Evolutionary conservation across 2,329 filamentous ascomycete genomes (phyloP).

Genomic region (Bipolaris zeicola): DNA sequence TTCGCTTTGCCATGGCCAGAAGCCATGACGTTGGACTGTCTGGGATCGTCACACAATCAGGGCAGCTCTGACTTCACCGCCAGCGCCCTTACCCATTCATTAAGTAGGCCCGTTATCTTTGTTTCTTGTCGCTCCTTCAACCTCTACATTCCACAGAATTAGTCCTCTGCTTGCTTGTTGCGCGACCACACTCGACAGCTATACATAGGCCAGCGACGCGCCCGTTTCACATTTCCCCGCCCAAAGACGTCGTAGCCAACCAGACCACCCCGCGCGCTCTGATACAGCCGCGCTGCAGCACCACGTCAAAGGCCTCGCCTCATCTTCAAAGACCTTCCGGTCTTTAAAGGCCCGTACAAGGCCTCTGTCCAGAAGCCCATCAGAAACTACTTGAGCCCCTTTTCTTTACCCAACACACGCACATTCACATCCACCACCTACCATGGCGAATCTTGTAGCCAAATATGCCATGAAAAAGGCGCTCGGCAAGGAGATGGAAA

Average conservation of each 20-base stretch:
- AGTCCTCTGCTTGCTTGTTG: conserved; percentile 15
- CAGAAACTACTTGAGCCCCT: neutral
- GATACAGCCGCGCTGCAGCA: conserved; percentile 33
- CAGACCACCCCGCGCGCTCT: conserved; percentile 28
- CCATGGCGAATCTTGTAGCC: conserved; percentile 54
- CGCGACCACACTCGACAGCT: conserved; percentile 35
- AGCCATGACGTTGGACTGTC: conserved; percentile 27
- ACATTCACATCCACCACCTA: conserved; percentile 14
- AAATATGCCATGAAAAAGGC: conserved; percentile 59
- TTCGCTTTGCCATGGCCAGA: neutral
- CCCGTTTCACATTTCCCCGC: conserved; percentile 46
- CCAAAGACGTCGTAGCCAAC: conserved; percentile 40
- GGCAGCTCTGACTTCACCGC: conserved; percentile 31
- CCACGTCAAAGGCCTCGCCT: conserved; percentile 18
- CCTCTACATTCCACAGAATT: conserved; percentile 9
- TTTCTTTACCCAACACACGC: conserved; percentile 4
- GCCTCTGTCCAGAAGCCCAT: conserved; percentile 4
- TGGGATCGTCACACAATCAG: conserved; percentile 30
- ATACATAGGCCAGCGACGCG: conserved; percentile 46
- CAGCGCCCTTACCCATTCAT: conserved; percentile 30
- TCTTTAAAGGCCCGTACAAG: conserved; percentile 4
- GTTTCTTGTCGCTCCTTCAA: conserved; percentile 11
- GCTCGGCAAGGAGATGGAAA: conserved; percentile 54
- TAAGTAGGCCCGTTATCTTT: conserved; percentile 22
- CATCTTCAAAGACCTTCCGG: conserved; percentile 21